Conservation (phyloP, 2,329 filamentous ascomycete species). For the Keithomyces neogunnii region DNA sequence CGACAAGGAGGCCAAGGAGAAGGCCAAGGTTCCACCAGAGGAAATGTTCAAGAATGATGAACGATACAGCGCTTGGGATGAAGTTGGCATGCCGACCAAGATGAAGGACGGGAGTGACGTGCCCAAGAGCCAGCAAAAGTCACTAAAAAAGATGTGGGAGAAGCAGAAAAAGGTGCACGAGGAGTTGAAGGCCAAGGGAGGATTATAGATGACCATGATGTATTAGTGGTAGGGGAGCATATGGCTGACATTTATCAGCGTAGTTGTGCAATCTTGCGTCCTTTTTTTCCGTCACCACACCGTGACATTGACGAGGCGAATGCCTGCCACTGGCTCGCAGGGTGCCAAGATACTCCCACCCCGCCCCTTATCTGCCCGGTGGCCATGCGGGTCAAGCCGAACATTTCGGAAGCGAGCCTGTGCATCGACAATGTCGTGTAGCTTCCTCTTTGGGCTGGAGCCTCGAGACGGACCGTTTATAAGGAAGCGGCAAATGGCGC, state of each 20-base stretch:
- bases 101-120: conserved; percentile 72
- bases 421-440: too few species aligned
- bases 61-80: conserved; percentile 70
- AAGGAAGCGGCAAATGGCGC: too few species aligned
- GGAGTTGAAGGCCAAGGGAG: conserved; percentile 26
- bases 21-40: conserved; percentile 45
- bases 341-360: too few species aligned
- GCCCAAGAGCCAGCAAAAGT: conserved; percentile 71
- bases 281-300: too few species aligned
- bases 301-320: too few species aligned
- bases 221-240: background rate
- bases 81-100: conserved; percentile 69
- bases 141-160: conserved; percentile 82
- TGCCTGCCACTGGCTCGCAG: too few species aligned
- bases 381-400: too few species aligned
- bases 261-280: too few species aligned
- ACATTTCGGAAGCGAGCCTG: too few species aligned
- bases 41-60: conserved; percentile 51
- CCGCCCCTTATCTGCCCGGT: too few species aligned
- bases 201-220: conserved; percentile 1
- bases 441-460: too few species aligned
- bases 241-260: background rate
- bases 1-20: conserved; percentile 46
- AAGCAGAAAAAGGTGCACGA: conserved; percentile 81
- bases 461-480: too few species aligned